These are phyloP conservation scores for Crithidia acanthocephali DNA, from an alignment of 208 protist species.

Conservation along the genomic window DNA sequence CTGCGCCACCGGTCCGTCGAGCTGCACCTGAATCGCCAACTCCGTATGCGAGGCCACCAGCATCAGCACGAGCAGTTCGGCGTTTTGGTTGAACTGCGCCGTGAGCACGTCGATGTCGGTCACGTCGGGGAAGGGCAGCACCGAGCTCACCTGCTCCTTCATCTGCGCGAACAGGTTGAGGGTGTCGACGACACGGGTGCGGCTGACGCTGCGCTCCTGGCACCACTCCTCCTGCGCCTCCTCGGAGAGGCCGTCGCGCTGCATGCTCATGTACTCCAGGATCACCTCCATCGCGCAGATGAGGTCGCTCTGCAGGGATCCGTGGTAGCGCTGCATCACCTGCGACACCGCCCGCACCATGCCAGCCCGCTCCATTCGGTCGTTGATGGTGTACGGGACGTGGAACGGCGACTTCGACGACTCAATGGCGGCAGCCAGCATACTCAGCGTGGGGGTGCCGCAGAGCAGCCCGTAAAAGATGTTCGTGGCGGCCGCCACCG, in stretches of 20 bases:
- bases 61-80: conserved; percentile 50
- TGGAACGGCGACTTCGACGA: conserved; percentile 72
- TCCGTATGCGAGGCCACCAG: conserved; percentile 67
- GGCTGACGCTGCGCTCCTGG: conserved; percentile 62
- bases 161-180: conserved; percentile 71
- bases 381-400: conserved; percentile 63
- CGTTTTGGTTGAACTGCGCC: conserved; percentile 57
- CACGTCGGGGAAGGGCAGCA: conserved; percentile 68
- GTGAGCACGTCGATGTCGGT: conserved; percentile 65
- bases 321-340: conserved; percentile 63
- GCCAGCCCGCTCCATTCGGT: conserved; percentile 35
- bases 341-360: conserved; percentile 37
- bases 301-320: conserved; percentile 63
- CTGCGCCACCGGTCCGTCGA: conserved; percentile 48
- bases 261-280: conserved; percentile 81
- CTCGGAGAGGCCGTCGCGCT: conserved; percentile 75
- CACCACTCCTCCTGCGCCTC: conserved; percentile 81
- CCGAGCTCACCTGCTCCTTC: conserved; percentile 67
- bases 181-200: conserved; percentile 62
- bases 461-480: conserved; percentile 81
- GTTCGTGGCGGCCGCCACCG: conserved; percentile 56
- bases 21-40: conserved; percentile 64
- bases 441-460: conserved; percentile 66
- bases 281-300: conserved; percentile 60
- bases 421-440: conserved; percentile 68